Conservation (phyloP, 495 filamentous ascomycete species). For the Penicillium verhagenii region DNA sequence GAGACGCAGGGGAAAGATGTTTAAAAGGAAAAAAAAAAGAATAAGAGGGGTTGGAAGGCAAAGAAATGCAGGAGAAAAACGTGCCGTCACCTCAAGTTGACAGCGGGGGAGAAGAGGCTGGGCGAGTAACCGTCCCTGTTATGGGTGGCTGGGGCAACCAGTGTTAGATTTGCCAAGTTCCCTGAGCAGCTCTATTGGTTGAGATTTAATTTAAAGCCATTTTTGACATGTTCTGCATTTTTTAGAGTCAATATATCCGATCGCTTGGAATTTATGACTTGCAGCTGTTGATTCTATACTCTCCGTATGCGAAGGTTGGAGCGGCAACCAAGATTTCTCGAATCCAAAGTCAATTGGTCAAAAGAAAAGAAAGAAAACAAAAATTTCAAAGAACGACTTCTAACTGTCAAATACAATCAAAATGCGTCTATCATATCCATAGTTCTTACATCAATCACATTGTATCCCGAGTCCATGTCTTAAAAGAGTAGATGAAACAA, state of each 20-base stretch:
- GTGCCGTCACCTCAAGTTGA: conserved; percentile 21
- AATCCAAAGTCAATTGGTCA: neutral
- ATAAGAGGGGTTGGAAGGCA: neutral
- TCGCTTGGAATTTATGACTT: conserved; percentile 20
- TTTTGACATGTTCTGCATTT: neutral
- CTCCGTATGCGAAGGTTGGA: conserved; percentile 8
- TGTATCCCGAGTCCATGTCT: neutral
- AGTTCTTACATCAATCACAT: neutral
- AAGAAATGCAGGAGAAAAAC: neutral
- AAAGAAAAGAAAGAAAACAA: neutral
- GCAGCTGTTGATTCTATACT: conserved; percentile 8
- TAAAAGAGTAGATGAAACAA: neutral
- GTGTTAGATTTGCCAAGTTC: neutral
- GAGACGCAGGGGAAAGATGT: conserved; percentile 10
- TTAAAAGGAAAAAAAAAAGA: neutral
- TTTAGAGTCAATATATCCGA: neutral
- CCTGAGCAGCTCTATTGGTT: too few species aligned
- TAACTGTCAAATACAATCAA: neutral
- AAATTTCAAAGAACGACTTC: neutral
- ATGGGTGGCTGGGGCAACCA: conserved; percentile 24
- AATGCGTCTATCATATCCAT: neutral
- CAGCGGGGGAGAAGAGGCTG: conserved; percentile 20
- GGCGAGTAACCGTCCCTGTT: conserved; percentile 20
- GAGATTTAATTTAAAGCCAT: too few species aligned
- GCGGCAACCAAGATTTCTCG: conserved; percentile 16